These are phyloP conservation scores for Neocatenulostroma microsporum DNA, from an alignment of 2,329 filamentous ascomycete genomes.

Conservation along the genomic window DNA sequence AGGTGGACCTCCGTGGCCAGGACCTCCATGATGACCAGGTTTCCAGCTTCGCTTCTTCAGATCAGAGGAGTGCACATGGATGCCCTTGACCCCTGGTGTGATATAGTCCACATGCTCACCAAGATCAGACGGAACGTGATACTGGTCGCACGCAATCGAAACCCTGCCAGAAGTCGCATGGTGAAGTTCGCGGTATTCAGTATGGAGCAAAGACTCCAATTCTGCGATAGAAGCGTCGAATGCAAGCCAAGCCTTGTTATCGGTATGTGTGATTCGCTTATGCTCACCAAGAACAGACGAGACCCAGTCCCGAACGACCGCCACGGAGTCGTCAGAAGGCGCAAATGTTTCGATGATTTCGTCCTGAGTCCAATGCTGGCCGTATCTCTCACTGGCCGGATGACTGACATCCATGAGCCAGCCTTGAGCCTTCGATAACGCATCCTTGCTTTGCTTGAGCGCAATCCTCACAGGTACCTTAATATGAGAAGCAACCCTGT, in stretches of 20 bases:
- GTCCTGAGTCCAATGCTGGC: constrained; percentile 11
- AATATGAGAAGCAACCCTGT: constrained; percentile 6
- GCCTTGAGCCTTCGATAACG: constrained; percentile 8
- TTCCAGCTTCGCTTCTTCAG: constrained; percentile 7
- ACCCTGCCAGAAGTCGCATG: constrained; percentile 17
- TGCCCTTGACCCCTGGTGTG: constrained; percentile 23
- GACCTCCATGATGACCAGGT: neutral
- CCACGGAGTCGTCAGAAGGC: constrained; percentile 18
- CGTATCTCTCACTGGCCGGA: constrained; percentile 6
- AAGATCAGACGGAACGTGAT: constrained; percentile 19
- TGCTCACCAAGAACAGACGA: constrained; percentile 12
- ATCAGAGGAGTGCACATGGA: constrained; percentile 10
- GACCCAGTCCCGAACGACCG: constrained; percentile 21
- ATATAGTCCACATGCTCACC: constrained; percentile 22
- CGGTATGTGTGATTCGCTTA: constrained; percentile 26
- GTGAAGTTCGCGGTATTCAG: constrained; percentile 23
- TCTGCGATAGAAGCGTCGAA: constrained; percentile 26
- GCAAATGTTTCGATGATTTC: constrained; percentile 20
- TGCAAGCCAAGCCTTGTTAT: constrained; percentile 29
- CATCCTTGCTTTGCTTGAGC: constrained; percentile 12
- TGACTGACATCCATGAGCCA: constrained; percentile 16
- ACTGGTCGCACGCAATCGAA: constrained; percentile 17
- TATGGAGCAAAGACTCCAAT: constrained; percentile 21
- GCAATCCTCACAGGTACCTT: constrained; percentile 16
- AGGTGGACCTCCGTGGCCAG: neutral